These are phyloP conservation scores for Berkeleyomyces basicola DNA, from an alignment of 2,329 filamentous ascomycete genomes.

Conservation along the genomic window DNA sequence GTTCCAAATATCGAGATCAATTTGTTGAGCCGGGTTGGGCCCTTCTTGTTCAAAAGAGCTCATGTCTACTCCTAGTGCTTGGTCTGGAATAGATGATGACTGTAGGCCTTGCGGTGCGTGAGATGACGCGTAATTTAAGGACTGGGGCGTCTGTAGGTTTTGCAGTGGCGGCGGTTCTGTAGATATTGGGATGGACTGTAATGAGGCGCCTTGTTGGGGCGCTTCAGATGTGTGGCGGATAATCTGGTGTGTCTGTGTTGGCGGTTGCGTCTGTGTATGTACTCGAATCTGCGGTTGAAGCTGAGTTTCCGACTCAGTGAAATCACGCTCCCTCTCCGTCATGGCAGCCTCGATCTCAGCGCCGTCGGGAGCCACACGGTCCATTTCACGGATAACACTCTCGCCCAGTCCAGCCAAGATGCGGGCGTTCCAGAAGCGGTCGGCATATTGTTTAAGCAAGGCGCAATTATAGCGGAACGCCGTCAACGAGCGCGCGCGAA, in stretches of 20 bases:
- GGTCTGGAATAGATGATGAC: neutral
- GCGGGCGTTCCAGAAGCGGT: constrained; percentile 40
- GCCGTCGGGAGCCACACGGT: constrained; percentile 33
- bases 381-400: constrained; percentile 38
- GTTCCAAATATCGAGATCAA: constrained; percentile 13
- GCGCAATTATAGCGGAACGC: constrained; percentile 38
- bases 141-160: neutral
- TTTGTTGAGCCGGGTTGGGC: neutral
- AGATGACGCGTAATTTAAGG: neutral
- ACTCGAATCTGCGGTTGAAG: neutral
- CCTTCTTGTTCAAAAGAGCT: neutral
- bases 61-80: neutral
- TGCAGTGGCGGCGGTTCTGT: neutral
- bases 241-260: neutral
- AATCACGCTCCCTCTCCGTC: neutral
- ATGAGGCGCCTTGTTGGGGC: neutral
- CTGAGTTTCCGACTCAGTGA: neutral
- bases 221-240: neutral
- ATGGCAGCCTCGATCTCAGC: constrained; percentile 22
- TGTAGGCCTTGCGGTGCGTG: neutral
- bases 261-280: neutral
- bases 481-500: constrained; percentile 36
- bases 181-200: neutral
- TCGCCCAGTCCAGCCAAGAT: constrained; percentile 39
- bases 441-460: constrained; percentile 34